Conservation (phyloP, 225 moss, liverwort and hornwort species). For the Anthoceros angustus region DNA sequence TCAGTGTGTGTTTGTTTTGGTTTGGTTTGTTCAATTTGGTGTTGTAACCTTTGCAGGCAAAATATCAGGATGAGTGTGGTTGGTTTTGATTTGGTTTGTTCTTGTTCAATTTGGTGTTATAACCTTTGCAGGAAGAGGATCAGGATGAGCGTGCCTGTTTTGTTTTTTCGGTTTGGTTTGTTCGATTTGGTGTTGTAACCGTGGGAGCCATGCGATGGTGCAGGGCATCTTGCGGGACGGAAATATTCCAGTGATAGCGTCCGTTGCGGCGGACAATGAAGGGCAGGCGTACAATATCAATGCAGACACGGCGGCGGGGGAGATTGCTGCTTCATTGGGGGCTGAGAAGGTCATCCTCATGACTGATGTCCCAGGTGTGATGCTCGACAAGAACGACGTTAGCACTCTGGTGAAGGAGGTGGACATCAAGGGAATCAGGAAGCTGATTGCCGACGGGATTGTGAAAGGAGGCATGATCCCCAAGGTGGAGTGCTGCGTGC, state of each 20-base stretch:
- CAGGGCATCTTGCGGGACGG: slow-evolving; percentile 47
- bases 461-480: slow-evolving; percentile 93
- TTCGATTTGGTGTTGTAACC: too few relatives aligned
- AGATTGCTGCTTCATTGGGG: slow-evolving; percentile 75
- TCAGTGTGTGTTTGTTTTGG: too few relatives aligned
- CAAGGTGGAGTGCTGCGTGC: slow-evolving; percentile 71
- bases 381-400: slow-evolving; percentile 53
- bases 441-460: slow-evolving; percentile 47
- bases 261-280: slow-evolving; percentile 58
- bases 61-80: too few relatives aligned
- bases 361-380: slow-evolving; percentile 85
- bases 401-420: slow-evolving; percentile 50
- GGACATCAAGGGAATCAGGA: slow-evolving; percentile 52
- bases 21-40: too few relatives aligned
- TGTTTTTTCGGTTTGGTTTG: too few relatives aligned
- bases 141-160: too few relatives aligned
- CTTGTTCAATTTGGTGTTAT: too few relatives aligned
- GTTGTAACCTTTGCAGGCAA: too few relatives aligned
- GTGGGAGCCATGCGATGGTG: too few relatives aligned
- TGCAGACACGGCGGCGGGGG: slow-evolving; percentile 77
- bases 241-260: slow-evolving; percentile 73
- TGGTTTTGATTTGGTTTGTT: too few relatives aligned
- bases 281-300: slow-evolving; percentile 94
- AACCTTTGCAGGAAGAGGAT: too few relatives aligned
- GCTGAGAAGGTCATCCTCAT: slow-evolving; percentile 91